Base-by-base conservation (phyloP, 1,139 yeast genomes). In the Protomyces inundatus region DNA sequence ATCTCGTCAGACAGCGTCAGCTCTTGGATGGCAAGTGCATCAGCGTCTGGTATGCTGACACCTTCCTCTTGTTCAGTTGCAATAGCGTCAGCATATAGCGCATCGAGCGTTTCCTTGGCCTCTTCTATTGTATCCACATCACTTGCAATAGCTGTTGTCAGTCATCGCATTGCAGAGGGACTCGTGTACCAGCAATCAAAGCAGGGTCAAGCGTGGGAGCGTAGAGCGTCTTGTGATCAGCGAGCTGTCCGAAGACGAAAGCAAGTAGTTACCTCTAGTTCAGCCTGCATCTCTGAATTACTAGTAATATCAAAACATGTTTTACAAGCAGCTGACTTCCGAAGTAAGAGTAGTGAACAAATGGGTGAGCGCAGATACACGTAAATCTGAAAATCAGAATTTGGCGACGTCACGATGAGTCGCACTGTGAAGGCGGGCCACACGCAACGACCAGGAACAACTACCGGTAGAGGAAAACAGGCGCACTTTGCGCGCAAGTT, bases 141-240 rank as follows among this genome's bases (percentile, higher is more conserved):
- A 42, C 60, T 59, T 7, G 63, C 64, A n/a, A 64, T 64, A 9
- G 66, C 66, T 51, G 46, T 9, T 33, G 34, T 14, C n/a, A n/a
- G 40, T 12, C 48, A 35, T 36, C 53, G 45, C 42, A 6, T 35
- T 6, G 33, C 9, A 30, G 46, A 33, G 14, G 23, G 2, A 39
- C 39, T 32, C n/a, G 32, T n/a, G 16, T 34, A 51, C 62, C 62
- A 12, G 62, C 62, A 14, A 58, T 58, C 16, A 58, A 36, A 12
- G 62, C 52, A 23, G 54, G 56, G 40, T 58, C 62, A 16, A 58
- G 45, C 32, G 54, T 40, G 3, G 62, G 62, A 40, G 53, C 52
- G 52, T 58, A 58, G 6, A 52, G 10, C 10, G 56, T 34, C 62
- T 58, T n/a, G 37, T 10, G 33, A 33, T 45, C 60, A 54, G 51